Conservation (phyloP, 2,329 filamentous ascomycete species). For the Ophiostoma pallidulum region DNA sequence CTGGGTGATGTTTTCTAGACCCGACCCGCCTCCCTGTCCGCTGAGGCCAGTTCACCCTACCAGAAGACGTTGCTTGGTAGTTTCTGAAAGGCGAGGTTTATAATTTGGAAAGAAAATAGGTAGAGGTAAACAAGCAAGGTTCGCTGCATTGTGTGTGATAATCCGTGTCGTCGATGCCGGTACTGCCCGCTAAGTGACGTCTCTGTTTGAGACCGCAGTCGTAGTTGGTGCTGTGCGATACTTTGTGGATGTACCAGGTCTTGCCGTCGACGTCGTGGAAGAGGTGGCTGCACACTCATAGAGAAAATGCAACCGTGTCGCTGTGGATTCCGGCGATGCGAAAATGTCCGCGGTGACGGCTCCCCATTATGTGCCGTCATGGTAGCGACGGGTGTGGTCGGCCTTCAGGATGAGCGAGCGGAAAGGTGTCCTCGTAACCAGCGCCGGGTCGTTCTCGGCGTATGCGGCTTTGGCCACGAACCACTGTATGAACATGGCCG, state of each 20-base stretch:
- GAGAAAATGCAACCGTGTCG: slow-evolving; percentile 15
- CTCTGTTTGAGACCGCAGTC: slow-evolving; percentile 17
- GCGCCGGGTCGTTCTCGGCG: slow-evolving; percentile 17
- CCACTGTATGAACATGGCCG: background rate
- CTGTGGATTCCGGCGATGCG: slow-evolving; percentile 17
- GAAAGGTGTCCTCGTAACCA: slow-evolving; percentile 15
- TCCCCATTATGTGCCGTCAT: slow-evolving; percentile 19
- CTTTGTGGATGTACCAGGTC: slow-evolving; percentile 22
- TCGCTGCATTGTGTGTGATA: no score
- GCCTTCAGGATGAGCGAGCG: slow-evolving; percentile 15
- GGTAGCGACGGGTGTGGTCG: slow-evolving; percentile 18
- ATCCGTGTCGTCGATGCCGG: no score
- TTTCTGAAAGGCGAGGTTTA: no score
- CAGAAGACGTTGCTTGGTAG: no score
- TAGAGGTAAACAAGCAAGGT: no score
- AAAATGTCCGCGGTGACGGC: slow-evolving; percentile 15
- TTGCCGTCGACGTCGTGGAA: slow-evolving; percentile 22
- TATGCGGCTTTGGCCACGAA: slow-evolving; percentile 14
- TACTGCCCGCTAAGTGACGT: no score
- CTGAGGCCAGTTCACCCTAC: no score
- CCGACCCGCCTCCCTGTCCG: no score
- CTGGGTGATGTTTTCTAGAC: no score
- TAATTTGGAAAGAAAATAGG: no score
- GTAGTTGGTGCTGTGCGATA: slow-evolving; percentile 21
- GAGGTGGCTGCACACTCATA: slow-evolving; percentile 18